These are phyloP conservation scores for Cryptosporidium felis DNA, from an alignment of 169 alveolate species.

Conservation along the genomic window DNA sequence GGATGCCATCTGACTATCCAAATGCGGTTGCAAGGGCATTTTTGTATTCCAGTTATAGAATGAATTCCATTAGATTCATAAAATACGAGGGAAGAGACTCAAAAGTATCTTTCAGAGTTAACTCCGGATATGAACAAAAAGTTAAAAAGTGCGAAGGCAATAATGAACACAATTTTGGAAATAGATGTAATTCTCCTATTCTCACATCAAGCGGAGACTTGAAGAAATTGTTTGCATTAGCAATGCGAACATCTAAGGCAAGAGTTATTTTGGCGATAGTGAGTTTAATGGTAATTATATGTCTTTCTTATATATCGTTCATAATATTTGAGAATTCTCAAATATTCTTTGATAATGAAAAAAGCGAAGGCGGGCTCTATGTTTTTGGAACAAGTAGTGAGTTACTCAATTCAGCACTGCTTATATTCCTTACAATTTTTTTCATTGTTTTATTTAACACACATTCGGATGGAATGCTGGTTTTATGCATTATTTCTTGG, in stretches of 20 bases:
- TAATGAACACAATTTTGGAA: neutral
- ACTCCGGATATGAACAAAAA: neutral
- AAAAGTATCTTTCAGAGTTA: neutral
- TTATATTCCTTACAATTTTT: neutral
- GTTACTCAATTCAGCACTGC: neutral
- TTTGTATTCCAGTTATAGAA: conserved; percentile 21
- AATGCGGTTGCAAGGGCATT: conserved; percentile 33
- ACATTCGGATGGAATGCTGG: neutral
- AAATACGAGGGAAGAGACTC: neutral
- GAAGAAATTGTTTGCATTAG: neutral
- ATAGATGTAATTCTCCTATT: neutral
- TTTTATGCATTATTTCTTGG: conserved; percentile 22
- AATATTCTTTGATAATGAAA: neutral
- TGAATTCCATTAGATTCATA: neutral
- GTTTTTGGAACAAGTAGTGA: neutral
- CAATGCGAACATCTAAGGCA: conserved; percentile 26
- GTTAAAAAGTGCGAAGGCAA: neutral
- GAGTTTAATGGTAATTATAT: conserved; percentile 32
- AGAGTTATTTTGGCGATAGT: neutral
- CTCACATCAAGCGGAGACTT: conserved; percentile 9
- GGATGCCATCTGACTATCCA: conserved; percentile 53
- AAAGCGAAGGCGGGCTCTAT: neutral
- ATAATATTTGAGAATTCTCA: conserved; percentile 17
- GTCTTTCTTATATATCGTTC: conserved; percentile 39
- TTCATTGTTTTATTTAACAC: neutral